Percentiles rank a stretch among this genome's conserved stretches.
These are phyloP conservation scores for Dothistroma pini DNA, from an alignment of 2,329 filamentous ascomycete species.

Conservation along the genomic window DNA sequence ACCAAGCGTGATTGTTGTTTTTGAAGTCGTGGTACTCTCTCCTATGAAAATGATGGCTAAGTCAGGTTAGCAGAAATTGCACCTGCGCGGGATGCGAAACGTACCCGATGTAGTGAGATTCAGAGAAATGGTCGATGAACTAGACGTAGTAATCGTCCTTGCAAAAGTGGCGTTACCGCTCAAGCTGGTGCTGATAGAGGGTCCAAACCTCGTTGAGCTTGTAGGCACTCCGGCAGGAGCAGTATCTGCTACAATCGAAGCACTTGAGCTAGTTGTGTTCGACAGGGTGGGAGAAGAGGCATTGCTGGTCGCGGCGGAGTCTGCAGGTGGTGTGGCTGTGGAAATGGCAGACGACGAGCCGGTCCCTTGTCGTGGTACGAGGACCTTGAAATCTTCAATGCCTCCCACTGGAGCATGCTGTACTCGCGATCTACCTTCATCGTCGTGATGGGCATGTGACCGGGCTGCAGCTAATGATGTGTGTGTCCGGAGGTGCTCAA, in stretches of 20 bases:
- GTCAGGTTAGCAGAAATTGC: conserved; percentile 9
- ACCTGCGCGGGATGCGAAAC: neutral
- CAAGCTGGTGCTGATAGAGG: neutral
- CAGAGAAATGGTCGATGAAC: conserved; percentile 6
- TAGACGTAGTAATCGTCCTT: conserved; percentile 5
- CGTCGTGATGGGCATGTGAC: neutral
- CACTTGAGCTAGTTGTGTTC: neutral
- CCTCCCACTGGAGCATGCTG: conserved; percentile 22
- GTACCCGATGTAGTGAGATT: conserved; percentile 29
- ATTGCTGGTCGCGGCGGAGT: conserved; percentile 3
- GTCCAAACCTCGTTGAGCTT: neutral
- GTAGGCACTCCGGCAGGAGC: neutral
- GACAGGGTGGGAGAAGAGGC: neutral
- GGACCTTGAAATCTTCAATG: conserved; percentile 16
- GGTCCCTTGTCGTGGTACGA: conserved; percentile 25
- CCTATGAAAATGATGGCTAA: conserved; percentile 20
- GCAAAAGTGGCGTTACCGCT: conserved; percentile 8
- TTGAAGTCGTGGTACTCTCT: conserved; percentile 21
- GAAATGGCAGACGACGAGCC: neutral
- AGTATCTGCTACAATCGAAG: neutral
- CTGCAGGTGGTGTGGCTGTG: neutral
- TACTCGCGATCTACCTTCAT: neutral
- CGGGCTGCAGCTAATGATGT: conserved; percentile 4
- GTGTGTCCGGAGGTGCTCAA: conserved; percentile 14
- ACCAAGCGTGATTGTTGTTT: conserved; percentile 16